These are phyloP conservation scores for Candida adriatica DNA, from an alignment of 805 yeast genomes.

Conservation along the genomic window DNA sequence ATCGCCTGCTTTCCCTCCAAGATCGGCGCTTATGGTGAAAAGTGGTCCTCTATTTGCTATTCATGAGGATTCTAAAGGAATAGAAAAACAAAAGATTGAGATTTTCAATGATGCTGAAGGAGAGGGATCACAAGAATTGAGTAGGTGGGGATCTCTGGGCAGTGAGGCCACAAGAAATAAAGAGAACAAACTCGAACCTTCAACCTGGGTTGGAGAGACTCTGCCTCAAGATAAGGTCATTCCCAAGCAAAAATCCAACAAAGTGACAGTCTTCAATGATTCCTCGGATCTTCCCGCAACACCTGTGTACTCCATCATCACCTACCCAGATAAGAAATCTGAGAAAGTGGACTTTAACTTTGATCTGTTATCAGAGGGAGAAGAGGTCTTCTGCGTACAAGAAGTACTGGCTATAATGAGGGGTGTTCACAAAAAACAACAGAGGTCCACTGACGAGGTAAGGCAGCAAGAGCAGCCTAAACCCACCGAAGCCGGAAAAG, in stretches of 20 bases:
- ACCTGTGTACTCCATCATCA: conserved; percentile 43
- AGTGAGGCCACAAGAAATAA: conserved; percentile 44
- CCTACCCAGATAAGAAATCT: conserved; percentile 48
- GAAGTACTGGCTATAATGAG: conserved; percentile 52
- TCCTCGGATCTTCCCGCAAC: conserved; percentile 24
- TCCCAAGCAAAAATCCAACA: conserved; percentile 15
- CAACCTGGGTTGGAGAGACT: conserved; percentile 59
- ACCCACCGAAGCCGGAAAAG: conserved; percentile 3
- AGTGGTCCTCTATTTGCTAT: conserved; percentile 24
- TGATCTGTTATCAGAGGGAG: conserved; percentile 40
- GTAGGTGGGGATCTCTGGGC: conserved; percentile 43
- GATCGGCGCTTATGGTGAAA: conserved; percentile 33
- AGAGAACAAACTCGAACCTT: conserved; percentile 53
- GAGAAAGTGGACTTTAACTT: conserved; percentile 58
- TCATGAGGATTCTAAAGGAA: conserved; percentile 5
- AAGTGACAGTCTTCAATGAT: conserved; percentile 35
- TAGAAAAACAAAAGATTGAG: conserved; percentile 15
- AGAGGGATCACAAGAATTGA: conserved; percentile 15
- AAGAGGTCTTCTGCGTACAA: conserved; percentile 51
- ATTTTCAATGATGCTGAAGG: conserved; percentile 15
- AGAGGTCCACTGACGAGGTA: background rate
- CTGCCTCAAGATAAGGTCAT: conserved; percentile 32
- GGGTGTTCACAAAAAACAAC: conserved; percentile 7
- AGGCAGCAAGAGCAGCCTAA: background rate
- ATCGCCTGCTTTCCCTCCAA: conserved; percentile 29